phyloP scores from a whole-genome alignment of 331 rosid genomes.

The Spiraea crenata region DNA sequence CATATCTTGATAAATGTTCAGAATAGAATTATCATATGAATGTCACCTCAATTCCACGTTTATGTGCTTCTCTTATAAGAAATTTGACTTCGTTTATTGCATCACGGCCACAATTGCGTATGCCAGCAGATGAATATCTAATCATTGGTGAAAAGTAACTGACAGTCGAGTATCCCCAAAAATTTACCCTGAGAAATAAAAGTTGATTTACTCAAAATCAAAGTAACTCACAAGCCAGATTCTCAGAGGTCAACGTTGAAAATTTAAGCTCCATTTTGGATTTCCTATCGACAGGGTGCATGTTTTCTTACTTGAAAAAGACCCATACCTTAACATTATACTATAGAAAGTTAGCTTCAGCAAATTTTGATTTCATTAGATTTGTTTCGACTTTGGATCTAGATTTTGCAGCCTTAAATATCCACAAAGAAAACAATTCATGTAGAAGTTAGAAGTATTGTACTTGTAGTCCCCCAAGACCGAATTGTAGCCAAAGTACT shows the following conservation, averaged over 20 bases:
- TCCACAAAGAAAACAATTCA: conserved; percentile 1
- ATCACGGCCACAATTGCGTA: conserved; percentile 71
- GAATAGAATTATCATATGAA: conserved; percentile 13
- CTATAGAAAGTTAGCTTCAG: background rate
- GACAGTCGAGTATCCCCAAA: conserved; percentile 97
- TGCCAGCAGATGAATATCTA: conserved; percentile 84
- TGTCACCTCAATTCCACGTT: conserved; percentile 89
- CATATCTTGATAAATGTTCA: conserved; percentile 7
- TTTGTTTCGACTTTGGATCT: background rate
- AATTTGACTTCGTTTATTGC: conserved; percentile 80
- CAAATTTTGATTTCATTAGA: background rate
- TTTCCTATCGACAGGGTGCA: background rate
- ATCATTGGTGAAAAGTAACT: conserved; percentile 92
- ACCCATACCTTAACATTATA: background rate
- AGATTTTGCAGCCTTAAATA: background rate
- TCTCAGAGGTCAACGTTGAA: background rate
- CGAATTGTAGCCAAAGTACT: conserved; percentile 76
- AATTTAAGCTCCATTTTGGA: background rate
- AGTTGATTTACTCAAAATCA: background rate
- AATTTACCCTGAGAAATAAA: conserved; percentile 66
- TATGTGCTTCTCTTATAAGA: conserved; percentile 87
- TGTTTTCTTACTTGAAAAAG: background rate
- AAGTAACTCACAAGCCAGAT: background rate
- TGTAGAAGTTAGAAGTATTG: conserved; percentile 22
- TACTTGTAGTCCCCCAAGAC: conserved; percentile 79